Evolutionary conservation across 2,329 filamentous ascomycete species (phyloP).

Genomic region (Huntiella abstrusa): DNA sequence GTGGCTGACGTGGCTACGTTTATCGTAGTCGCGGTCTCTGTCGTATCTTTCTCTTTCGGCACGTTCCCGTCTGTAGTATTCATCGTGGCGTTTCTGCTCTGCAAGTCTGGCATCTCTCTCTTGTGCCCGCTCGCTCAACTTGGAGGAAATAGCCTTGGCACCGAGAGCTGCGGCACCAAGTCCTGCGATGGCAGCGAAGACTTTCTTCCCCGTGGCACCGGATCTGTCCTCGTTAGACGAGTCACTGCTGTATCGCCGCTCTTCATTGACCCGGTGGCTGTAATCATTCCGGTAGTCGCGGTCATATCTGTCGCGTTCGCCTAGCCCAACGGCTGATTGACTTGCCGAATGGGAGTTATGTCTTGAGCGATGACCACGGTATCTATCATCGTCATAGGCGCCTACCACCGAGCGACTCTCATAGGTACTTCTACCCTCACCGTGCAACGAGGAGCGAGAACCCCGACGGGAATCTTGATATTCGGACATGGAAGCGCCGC

Average conservation of each 20-base stretch:
- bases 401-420: constrained; percentile 22
- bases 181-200: constrained; percentile 31
- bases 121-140: constrained; percentile 22
- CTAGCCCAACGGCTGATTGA: constrained; percentile 1
- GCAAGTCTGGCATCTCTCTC: constrained; percentile 11
- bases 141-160: constrained; percentile 30
- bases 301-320: constrained; percentile 14
- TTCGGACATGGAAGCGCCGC: constrained; percentile 11
- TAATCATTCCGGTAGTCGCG: constrained; percentile 18
- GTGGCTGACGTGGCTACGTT: neutral
- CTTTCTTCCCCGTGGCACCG: constrained; percentile 16
- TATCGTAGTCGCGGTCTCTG: constrained; percentile 3
- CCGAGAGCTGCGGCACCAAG: constrained; percentile 36
- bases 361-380: constrained; percentile 15
- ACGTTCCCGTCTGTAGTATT: neutral
- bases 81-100: neutral
- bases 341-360: constrained; percentile 11
- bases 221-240: constrained; percentile 12
- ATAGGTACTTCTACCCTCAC: constrained; percentile 17
- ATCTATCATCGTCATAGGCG: constrained; percentile 5
- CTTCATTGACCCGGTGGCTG: constrained; percentile 4
- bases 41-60: constrained; percentile 1
- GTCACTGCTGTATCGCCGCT: constrained; percentile 6
- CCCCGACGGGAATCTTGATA: constrained; percentile 3
- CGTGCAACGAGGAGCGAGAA: constrained; percentile 12